A percentile compares a stretch with the other conserved stretches of the same genome.
Evolutionary conservation across 2,329 filamentous ascomycete species (phyloP).

Genomic region (Alternaria burnsii): DNA sequence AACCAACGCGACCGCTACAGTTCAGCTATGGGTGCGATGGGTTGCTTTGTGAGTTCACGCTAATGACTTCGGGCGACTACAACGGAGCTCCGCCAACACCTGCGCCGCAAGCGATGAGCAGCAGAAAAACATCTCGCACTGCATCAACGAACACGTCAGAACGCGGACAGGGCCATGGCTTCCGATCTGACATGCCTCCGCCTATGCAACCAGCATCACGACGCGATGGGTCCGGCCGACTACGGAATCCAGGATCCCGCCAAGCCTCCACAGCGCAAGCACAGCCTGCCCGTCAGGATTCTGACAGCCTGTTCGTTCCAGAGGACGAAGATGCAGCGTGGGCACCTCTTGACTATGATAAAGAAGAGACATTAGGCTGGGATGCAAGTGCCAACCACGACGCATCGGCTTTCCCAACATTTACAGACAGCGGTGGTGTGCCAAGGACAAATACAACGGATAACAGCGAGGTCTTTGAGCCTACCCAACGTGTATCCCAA

Average conservation of each 20-base stretch:
- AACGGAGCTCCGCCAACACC: conserved; percentile 46
- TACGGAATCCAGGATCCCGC: conserved; percentile 40
- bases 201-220: conserved; percentile 48
- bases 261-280: conserved; percentile 27
- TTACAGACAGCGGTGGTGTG: conserved; percentile 53
- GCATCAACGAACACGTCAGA: conserved; percentile 33
- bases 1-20: conserved; percentile 75
- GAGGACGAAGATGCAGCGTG: conserved; percentile 74
- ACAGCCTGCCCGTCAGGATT: conserved; percentile 60
- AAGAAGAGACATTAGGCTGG: conserved; percentile 76
- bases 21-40: conserved; percentile 75
- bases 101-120: conserved; percentile 25
- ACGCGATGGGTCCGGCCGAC: conserved; percentile 37
- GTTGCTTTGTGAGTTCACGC: conserved; percentile 76
- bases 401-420: conserved; percentile 52
- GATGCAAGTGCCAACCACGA: conserved; percentile 69
- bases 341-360: conserved; percentile 74
- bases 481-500: conserved; percentile 77
- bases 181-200: conserved; percentile 54
- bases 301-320: conserved; percentile 76
- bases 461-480: conserved; percentile 62
- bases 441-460: conserved; percentile 37
- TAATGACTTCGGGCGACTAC: conserved; percentile 80
- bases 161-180: conserved; percentile 28
- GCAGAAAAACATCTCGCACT: conserved; percentile 45